These are phyloP conservation scores for Neonectria ditissima DNA, from an alignment of 2,329 filamentous ascomycete genomes.

Conservation along the genomic window DNA sequence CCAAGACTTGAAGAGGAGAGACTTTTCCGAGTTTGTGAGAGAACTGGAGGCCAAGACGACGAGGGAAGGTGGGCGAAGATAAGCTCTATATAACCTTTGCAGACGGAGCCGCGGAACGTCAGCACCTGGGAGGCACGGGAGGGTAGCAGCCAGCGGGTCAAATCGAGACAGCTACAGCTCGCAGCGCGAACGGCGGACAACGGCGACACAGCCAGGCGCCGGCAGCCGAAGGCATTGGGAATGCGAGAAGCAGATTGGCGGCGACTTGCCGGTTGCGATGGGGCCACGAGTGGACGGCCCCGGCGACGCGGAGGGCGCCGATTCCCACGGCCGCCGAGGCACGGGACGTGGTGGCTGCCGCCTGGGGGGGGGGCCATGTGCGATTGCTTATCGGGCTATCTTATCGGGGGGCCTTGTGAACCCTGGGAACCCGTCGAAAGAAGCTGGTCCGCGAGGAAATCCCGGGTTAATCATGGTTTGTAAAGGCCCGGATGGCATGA, in stretches of 20 bases:
- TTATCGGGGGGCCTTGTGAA: not conserved
- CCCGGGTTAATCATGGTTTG: not conserved
- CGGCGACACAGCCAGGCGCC: constrained; percentile 41
- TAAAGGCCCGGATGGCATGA: not conserved
- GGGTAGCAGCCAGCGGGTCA: constrained; percentile 23
- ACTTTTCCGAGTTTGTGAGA: constrained; percentile 7
- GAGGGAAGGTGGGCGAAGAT: constrained; percentile 16
- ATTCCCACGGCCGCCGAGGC: constrained; percentile 36
- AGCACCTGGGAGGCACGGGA: constrained; percentile 7
- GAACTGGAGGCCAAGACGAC: not conserved
- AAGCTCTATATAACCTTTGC: constrained; percentile 25
- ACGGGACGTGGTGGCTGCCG: constrained; percentile 35
- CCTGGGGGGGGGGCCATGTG: constrained; percentile 18
- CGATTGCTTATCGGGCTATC: constrained; percentile 7
- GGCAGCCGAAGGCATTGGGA: constrained; percentile 37
- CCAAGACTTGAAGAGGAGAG: constrained; percentile 16
- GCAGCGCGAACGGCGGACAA: constrained; percentile 38
- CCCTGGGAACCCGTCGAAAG: not conserved
- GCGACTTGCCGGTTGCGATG: constrained; percentile 39
- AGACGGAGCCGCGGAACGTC: constrained; percentile 12
- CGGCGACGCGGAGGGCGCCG: constrained; percentile 45
- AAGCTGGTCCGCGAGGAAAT: not conserved
- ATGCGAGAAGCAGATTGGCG: constrained; percentile 25
- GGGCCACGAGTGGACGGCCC: constrained; percentile 39
- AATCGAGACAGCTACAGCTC: constrained; percentile 26